Percentiles rank a stretch among this genome's conserved stretches.
Conservation (phyloP, 305 asterid genomes). For the Fraxinus xanthoxyloides region DNA sequence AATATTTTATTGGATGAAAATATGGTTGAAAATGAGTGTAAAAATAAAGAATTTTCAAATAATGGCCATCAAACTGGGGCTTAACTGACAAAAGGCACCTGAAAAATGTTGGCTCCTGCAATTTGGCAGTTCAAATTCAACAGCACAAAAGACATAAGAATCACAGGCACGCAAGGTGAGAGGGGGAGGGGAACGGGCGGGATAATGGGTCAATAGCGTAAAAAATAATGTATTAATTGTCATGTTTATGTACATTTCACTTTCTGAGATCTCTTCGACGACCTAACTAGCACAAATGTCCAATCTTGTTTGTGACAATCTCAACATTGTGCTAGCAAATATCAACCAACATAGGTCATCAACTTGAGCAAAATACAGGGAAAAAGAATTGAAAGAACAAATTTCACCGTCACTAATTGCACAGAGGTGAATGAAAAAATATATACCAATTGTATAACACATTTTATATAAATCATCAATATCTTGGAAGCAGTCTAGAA, state of each 20-base stretch:
- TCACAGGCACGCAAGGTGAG: not conserved
- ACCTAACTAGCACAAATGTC: conserved; percentile 10
- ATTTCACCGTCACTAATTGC: conserved; percentile 19
- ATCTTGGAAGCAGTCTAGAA: conserved; percentile 53
- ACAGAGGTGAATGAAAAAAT: conserved; percentile 18
- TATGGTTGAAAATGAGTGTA: too few relatives aligned
- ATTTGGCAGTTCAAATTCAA: not conserved
- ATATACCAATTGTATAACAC: conserved; percentile 23
- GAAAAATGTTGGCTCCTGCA: not conserved
- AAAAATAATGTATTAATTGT: not conserved
- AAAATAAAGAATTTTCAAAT: too few relatives aligned
- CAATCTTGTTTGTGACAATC: conserved; percentile 18
- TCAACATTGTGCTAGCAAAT: not conserved
- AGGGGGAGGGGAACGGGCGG: not conserved
- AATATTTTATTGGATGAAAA: too few relatives aligned
- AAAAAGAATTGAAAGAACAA: conserved; percentile 50
- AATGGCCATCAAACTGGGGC: too few relatives aligned
- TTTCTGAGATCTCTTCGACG: conserved; percentile 7
- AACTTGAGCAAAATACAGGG: conserved; percentile 13
- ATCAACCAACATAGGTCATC: not conserved
- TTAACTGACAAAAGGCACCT: not conserved
- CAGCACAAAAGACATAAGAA: not conserved
- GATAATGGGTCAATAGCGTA: not conserved
- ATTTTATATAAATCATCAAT: conserved; percentile 36
- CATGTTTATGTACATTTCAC: conserved; percentile 23